Conservation (phyloP, 31 red algal genomes). For the Odonthalia washingtoniensis region DNA sequence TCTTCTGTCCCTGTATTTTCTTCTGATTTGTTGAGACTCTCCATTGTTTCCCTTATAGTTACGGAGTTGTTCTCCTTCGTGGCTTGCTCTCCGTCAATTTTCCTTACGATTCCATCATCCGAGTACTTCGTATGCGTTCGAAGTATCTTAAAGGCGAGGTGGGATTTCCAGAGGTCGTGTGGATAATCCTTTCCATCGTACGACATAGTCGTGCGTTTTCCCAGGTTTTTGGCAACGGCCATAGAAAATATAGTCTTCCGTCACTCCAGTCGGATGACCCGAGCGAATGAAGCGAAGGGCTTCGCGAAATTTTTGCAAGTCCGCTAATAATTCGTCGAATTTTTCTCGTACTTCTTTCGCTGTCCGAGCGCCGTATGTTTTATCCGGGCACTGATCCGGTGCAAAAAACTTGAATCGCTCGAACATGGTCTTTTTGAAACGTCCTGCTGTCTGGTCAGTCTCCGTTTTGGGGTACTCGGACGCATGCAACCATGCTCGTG, state of each 20-base stretch:
- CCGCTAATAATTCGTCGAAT: slow-evolving; percentile 20
- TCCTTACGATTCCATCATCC: too few species aligned
- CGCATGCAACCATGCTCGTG: too few species aligned
- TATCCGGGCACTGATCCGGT: too few species aligned
- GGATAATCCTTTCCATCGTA: slow-evolving; percentile 10
- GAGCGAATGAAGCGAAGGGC: not conserved
- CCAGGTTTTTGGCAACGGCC: slow-evolving; percentile 22
- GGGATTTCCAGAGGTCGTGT: too few species aligned
- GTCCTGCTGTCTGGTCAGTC: too few species aligned
- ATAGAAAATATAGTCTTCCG: slow-evolving; percentile 32
- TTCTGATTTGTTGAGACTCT: too few species aligned
- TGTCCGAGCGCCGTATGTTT: not conserved
- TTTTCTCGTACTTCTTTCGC: not conserved
- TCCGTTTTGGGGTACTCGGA: too few species aligned
- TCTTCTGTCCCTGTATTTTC: too few species aligned
- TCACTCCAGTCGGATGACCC: slow-evolving; percentile 18
- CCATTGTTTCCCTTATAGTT: too few species aligned
- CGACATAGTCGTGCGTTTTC: slow-evolving; percentile 4
- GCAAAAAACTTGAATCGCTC: not conserved
- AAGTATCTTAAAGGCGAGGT: not conserved
- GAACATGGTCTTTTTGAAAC: not conserved
- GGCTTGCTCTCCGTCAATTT: too few species aligned
- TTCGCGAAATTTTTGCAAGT: slow-evolving; percentile 24
- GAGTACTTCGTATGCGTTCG: too few species aligned
- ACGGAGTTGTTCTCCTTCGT: too few species aligned